Evolutionary conservation across 768 basidiomycete genomes (phyloP).

Genomic region (Mycena crocata): DNA sequence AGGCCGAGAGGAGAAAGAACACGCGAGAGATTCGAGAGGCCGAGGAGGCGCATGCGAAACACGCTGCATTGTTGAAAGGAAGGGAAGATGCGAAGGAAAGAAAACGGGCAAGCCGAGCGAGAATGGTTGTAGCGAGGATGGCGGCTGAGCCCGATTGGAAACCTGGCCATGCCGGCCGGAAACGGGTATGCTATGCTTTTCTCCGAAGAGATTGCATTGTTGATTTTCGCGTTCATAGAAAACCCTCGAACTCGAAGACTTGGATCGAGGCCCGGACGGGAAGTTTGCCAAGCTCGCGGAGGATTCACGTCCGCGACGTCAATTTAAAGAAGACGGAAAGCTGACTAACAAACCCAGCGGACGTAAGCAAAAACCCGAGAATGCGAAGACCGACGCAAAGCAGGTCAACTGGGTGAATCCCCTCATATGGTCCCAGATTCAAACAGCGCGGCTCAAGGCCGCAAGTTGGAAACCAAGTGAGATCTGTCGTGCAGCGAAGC

Average conservation of each 20-base stretch:
- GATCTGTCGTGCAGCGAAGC: not conserved
- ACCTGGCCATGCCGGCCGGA: not conserved
- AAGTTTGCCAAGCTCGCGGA: conserved; percentile 21
- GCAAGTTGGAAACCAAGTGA: not conserved
- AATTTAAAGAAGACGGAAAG: conserved; percentile 8
- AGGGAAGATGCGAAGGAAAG: not conserved
- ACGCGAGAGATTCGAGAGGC: too few relatives aligned
- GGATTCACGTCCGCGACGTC: conserved; percentile 21
- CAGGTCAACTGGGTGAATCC: conserved; percentile 26
- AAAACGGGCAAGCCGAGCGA: not conserved
- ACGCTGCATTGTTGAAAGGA: not conserved
- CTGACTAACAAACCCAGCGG: conserved; percentile 4
- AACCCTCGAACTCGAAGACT: not conserved
- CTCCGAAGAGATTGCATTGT: not conserved
- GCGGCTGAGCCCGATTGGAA: not conserved
- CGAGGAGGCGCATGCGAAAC: too few relatives aligned
- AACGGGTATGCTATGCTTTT: conserved; percentile 3
- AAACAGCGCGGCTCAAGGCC: not conserved
- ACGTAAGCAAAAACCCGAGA: conserved; percentile 10
- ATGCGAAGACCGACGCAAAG: not conserved
- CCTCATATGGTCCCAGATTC: conserved; percentile 14
- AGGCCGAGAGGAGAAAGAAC: too few relatives aligned
- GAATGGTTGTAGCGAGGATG: not conserved
- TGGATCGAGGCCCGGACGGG: not conserved
- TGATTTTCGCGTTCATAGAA: not conserved